Evolutionary conservation across 306 rosid genomes (phyloP).

Genomic region (Corylus americana): DNA sequence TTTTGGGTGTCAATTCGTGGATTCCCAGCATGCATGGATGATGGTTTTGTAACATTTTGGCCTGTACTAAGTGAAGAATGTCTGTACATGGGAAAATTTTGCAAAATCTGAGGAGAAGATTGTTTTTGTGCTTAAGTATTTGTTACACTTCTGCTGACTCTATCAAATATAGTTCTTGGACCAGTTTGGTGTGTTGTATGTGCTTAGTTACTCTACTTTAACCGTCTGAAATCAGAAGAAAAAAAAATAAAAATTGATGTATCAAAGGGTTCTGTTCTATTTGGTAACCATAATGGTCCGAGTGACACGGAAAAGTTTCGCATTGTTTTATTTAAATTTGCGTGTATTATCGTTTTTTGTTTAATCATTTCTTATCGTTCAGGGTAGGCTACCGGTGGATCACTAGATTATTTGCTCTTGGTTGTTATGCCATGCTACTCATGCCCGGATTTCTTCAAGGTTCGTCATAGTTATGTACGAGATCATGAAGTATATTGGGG

Average conservation of each 20-base stretch:
- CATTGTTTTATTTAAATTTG: background rate
- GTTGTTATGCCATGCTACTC: conserved; percentile 74
- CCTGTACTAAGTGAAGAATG: background rate
- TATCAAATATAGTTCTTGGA: background rate
- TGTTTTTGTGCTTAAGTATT: background rate
- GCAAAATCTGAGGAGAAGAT: background rate
- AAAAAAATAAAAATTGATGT: background rate
- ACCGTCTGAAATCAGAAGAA: background rate
- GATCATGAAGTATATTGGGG: background rate
- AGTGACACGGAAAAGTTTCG: background rate
- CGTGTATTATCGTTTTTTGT: conserved; percentile 10
- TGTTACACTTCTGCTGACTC: background rate
- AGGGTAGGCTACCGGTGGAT: conserved; percentile 99
- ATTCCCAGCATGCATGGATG: background rate
- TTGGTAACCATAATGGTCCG: conserved; percentile 1
- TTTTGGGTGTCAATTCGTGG: background rate
- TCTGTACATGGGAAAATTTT: background rate
- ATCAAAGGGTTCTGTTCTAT: background rate
- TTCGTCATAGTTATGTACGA: conserved; percentile 10
- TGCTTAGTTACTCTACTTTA: background rate
- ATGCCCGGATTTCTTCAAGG: conserved; percentile 96
- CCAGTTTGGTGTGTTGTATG: background rate
- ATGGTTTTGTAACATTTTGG: background rate
- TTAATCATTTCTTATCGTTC: conserved; percentile 43
- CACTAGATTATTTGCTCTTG: conserved; percentile 60